phyloP scores from a whole-genome alignment of 805 yeast genomes.

The Ogataea parapolymorpha region DNA sequence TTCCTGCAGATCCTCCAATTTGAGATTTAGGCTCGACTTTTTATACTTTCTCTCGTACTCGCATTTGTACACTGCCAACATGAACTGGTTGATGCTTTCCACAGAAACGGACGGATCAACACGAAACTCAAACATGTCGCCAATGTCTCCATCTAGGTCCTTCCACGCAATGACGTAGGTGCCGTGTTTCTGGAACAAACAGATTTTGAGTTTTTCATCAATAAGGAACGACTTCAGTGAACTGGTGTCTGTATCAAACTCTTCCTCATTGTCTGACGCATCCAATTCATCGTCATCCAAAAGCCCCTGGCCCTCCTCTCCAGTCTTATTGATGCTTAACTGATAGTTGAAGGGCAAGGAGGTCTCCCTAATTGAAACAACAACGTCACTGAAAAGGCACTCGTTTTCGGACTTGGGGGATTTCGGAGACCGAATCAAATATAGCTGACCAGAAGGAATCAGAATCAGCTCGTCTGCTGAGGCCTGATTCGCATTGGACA shows the following conservation, averaged over 20 bases:
- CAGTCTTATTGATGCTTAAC: constrained; percentile 64
- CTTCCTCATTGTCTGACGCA: constrained; percentile 36
- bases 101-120: constrained; percentile 57
- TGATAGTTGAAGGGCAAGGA: constrained; percentile 65
- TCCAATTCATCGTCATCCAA: constrained; percentile 45
- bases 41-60: constrained; percentile 74
- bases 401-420: constrained; percentile 89
- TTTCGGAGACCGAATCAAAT: constrained; percentile 63
- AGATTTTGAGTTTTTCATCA: constrained; percentile 55
- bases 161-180: constrained; percentile 68
- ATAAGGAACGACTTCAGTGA: constrained; percentile 76
- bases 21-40: constrained; percentile 44
- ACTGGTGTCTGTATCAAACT: constrained; percentile 33
- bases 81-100: constrained; percentile 60
- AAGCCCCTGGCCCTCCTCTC: constrained; percentile 60
- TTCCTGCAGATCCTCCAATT: constrained; percentile 50
- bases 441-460: constrained; percentile 78
- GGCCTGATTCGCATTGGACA: constrained; percentile 29
- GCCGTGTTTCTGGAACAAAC: constrained; percentile 47
- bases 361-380: constrained; percentile 66
- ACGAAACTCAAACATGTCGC: constrained; percentile 78
- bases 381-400: constrained; percentile 77
- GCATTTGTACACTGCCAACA: constrained; percentile 59
- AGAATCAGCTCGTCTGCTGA: constrained; percentile 58
- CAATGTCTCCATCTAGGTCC: constrained; percentile 81